A percentile compares a stretch with the other conserved stretches of the same genome.
These are phyloP conservation scores for Ceratobasidium theobromae DNA, from an alignment of 1,284 basidiomycete genomes.

Conservation along the genomic window DNA sequence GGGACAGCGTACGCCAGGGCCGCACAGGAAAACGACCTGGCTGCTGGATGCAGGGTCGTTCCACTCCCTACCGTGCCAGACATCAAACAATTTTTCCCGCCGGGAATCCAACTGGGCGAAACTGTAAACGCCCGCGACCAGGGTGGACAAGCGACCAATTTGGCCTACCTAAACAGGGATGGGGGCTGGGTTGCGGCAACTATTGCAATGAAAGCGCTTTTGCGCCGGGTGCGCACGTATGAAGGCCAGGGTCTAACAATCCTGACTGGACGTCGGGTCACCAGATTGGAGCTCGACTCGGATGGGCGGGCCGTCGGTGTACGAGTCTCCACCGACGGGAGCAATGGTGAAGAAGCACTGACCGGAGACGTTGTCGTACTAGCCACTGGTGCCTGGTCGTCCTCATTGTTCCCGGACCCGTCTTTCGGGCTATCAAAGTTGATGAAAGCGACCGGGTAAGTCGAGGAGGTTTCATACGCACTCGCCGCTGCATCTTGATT, in stretches of 20 bases:
- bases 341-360: slow-evolving; percentile 41
- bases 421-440: slow-evolving; percentile 46
- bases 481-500: not conserved
- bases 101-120: slow-evolving; percentile 41
- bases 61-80: slow-evolving; percentile 14
- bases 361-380: slow-evolving; percentile 61
- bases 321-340: slow-evolving; percentile 55
- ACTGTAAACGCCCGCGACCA: slow-evolving; percentile 9
- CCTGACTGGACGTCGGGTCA: slow-evolving; percentile 35
- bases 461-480: slow-evolving; percentile 6
- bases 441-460: slow-evolving; percentile 71
- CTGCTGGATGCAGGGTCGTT: slow-evolving; percentile 22
- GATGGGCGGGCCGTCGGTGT: slow-evolving; percentile 61
- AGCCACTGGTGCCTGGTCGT: slow-evolving; percentile 81
- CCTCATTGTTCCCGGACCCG: slow-evolving; percentile 62
- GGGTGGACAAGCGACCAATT: slow-evolving; percentile 13
- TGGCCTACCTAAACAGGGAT: slow-evolving; percentile 70
- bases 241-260: slow-evolving; percentile 50
- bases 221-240: slow-evolving; percentile 57
- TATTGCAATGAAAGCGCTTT: slow-evolving; percentile 62
- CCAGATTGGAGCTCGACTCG: slow-evolving; percentile 30
- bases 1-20: slow-evolving; percentile 46
- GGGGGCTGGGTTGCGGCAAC: slow-evolving; percentile 86
- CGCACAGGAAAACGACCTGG: slow-evolving; percentile 43
- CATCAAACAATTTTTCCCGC: slow-evolving; percentile 47